These are phyloP conservation scores for Codiaeum variegatum DNA, from an alignment of 441 rosid species.

Conservation along the genomic window DNA sequence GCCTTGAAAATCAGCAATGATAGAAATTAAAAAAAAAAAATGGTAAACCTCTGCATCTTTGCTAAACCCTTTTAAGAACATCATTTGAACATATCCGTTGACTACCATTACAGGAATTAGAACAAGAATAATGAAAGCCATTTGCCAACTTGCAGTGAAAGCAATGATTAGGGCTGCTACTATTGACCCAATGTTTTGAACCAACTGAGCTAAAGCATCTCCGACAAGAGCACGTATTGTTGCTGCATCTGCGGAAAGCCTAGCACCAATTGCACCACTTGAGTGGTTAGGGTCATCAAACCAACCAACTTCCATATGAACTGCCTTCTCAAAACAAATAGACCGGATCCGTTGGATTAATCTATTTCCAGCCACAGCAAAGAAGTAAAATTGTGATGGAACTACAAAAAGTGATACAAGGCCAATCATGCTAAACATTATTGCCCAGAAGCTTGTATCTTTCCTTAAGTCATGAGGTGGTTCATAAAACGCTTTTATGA, in stretches of 20 bases:
- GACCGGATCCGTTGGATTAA: constrained; percentile 54
- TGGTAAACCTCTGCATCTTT: constrained; percentile 63
- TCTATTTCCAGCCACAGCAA: constrained; percentile 63
- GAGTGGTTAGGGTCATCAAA: constrained; percentile 69
- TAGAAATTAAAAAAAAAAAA: neutral
- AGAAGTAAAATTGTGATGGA: constrained; percentile 52
- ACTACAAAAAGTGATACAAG: constrained; percentile 36
- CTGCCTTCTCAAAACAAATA: constrained; percentile 75
- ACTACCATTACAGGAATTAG: constrained; percentile 54
- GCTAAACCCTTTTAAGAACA: constrained; percentile 63
- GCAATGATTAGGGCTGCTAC: constrained; percentile 62
- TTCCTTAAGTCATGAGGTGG: constrained; percentile 45
- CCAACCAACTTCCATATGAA: constrained; percentile 79
- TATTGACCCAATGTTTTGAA: constrained; percentile 52
- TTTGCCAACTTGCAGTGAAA: constrained; percentile 61
- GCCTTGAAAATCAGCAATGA: neutral
- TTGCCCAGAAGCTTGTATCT: constrained; percentile 61
- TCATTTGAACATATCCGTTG: constrained; percentile 48
- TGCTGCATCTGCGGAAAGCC: constrained; percentile 81
- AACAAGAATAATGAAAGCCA: constrained; percentile 53
- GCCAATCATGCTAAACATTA: constrained; percentile 49
- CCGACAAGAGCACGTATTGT: constrained; percentile 58
- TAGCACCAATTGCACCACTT: constrained; percentile 71
- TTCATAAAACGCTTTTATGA: constrained; percentile 49
- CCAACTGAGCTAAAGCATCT: constrained; percentile 54